Base-by-base conservation (phyloP, 306 rosid species). In the Ceratonia siliqua region DNA sequence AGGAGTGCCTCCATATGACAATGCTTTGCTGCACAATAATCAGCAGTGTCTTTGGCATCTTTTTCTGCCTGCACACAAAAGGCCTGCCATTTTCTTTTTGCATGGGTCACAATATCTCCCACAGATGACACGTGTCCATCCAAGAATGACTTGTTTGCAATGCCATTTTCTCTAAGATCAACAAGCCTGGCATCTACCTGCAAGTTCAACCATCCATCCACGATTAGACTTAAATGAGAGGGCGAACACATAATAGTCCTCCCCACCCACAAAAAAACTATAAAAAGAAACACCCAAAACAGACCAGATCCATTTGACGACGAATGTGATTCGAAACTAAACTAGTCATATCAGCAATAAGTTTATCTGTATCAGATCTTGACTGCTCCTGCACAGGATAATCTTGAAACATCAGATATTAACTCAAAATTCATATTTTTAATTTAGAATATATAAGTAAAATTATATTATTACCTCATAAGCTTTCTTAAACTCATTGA, bases 11-110 rank as follows among this genome's bases (percentile, higher is more conserved):
- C 93, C 85, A 86, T 78, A 15, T 87, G 87, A 65, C 90, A 88
- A 78, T 88, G 93, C 62, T 88, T 86, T 15, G 90, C 84, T 17
- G 88, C 89, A 61, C 87, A 84, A 75, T 86, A 86, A 62, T 84
- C 90, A 45, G 82, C 89, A 48, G 75, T 72, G 22, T 84, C 90
- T 55, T 75, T 86, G 36, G 84, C 82, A 41, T 82, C 89, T 68
- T 65, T 82, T 52, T 84, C 93, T 12, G 88, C 85, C 63, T 84
- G 84, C 14, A 52, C 28, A 30, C 83, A 77, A 65, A 79, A 88
- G 10, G 77, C 78, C 30, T 79, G 77, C 93, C 93, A 88, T 79
- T 88, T 88, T 48, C 93, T 77, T 76, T 88, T 88, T 12, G 90
- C 89, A 52, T 88, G 87, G 25, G 66, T 80, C 46, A 88, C 56